phyloP scores from a whole-genome alignment of 345 rosid species.

The Nasturtium officinale region DNA sequence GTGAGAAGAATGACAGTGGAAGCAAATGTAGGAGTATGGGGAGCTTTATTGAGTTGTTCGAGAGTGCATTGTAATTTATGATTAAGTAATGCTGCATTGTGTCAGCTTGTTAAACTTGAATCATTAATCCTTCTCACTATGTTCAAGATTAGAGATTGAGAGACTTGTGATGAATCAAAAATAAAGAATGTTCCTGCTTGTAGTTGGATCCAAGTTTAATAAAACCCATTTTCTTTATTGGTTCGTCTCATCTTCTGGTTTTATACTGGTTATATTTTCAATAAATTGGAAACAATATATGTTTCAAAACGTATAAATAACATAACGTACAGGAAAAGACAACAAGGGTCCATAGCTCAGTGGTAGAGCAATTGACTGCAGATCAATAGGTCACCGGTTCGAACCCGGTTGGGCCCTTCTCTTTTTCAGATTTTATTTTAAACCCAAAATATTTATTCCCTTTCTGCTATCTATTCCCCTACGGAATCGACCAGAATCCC shows the following conservation, averaged over 20 bases:
- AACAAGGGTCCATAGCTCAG: conserved; percentile 72
- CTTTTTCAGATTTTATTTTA: background rate
- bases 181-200: conserved; percentile 51
- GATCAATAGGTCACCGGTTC: conserved; percentile 84
- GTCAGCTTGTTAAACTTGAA: conserved; percentile 56
- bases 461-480: background rate
- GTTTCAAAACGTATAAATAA: too few species aligned
- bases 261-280: too few species aligned
- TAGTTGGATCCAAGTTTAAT: conserved; percentile 55
- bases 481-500: background rate
- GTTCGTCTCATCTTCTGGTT: background rate
- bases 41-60: conserved; percentile 58
- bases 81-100: conserved; percentile 53
- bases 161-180: conserved; percentile 46
- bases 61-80: conserved; percentile 56
- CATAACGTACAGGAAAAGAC: too few species aligned
- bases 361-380: conserved; percentile 93
- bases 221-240: background rate
- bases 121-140: conserved; percentile 54
- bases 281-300: too few species aligned
- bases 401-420: conserved; percentile 54
- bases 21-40: conserved; percentile 68
- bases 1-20: conserved; percentile 55
- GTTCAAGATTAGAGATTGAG: conserved; percentile 49
- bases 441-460: too few species aligned